Conservation (phyloP, 176 grass and related monocot genomes). For the Zoysia pacifica region DNA sequence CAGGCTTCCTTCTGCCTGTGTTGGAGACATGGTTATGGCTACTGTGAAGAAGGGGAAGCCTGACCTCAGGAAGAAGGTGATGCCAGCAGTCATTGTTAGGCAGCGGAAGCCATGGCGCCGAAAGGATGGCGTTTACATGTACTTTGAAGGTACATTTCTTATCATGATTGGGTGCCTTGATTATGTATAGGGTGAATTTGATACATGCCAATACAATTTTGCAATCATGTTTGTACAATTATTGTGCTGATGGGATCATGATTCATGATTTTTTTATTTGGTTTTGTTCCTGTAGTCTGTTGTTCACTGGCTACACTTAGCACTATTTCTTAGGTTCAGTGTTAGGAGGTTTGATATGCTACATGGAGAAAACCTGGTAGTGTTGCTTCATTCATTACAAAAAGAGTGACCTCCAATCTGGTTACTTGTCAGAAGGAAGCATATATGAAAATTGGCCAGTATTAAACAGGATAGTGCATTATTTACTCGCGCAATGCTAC, state of each 20-base stretch:
- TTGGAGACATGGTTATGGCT: conserved; percentile 98
- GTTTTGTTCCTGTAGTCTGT: no score
- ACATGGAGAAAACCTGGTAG: neutral
- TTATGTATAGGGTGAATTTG: no score
- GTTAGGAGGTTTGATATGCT: neutral
- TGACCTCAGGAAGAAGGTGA: conserved; percentile 96
- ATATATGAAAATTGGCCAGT: conserved; percentile 31
- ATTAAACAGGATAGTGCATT: conserved; percentile 53
- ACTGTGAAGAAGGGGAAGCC: conserved; percentile 97
- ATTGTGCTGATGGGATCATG: no score
- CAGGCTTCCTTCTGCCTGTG: conserved; percentile 79
- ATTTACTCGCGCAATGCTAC: conserved; percentile 34
- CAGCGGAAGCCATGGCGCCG: conserved; percentile 90
- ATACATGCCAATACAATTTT: no score
- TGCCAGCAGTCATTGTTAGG: conserved; percentile 92
- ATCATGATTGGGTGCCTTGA: neutral
- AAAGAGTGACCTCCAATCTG: conserved; percentile 18
- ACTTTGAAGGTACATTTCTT: conserved; percentile 77
- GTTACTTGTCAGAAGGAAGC: conserved; percentile 42
- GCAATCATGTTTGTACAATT: no score
- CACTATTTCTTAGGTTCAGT: neutral
- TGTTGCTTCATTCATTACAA: conserved; percentile 33
- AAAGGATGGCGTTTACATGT: conserved; percentile 99
- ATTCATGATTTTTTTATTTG: no score
- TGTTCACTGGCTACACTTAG: neutral